Evolutionary conservation across 495 filamentous ascomycete genomes (phyloP), one percentile per base, ranked within the genome.

Genomic region (Penicillium soppii): DNA sequence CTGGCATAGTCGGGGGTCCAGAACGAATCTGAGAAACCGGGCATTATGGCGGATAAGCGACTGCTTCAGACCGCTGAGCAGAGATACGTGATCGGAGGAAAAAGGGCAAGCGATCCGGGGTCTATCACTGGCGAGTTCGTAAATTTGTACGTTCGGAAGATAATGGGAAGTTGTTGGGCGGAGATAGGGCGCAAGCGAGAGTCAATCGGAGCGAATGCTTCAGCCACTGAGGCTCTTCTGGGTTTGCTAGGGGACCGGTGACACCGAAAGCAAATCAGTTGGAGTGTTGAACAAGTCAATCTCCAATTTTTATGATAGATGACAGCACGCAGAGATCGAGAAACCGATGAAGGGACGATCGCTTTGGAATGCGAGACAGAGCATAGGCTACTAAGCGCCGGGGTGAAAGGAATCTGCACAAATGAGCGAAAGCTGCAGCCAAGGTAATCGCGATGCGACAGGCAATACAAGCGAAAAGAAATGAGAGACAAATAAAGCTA

Each of bases 1-100:
- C 87, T 87, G 57, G 91, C 89, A 72, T 96, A 96, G 75, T 97
- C 92, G 58, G 82, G 82, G 50, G 91, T 92, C 92, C 92, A 97
- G 72, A 97, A 96, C 5, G 91, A 95, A 73, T 92, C 90, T 53
- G 90, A 84, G 71, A 97, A 97, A 33, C 87, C 82, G 55, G 88
- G 86, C 90, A 92, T 92, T 62, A 50, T 77, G 53, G 58, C 48
- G 37, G 39, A 19, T 44, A 27, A 30, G 19, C 26, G 16, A 27
- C 32, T 30, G 48, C 23, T 47, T 59, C 25, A 40, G 16, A 25
- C 15, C 16, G 32, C 48, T 30, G 27, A 39, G 12, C 22, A 35
- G 33, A 52, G 29, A 49, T 10, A 23, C 32, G 19, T 16, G 29
- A 37, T 36, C 36, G 10, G 25, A 12, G 25, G 15, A 29, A 27